Evolutionary conservation across 2,329 filamentous ascomycete genomes (phyloP), one percentile per base, ranked within the genome.

Genomic region (Alternaria solani): DNA sequence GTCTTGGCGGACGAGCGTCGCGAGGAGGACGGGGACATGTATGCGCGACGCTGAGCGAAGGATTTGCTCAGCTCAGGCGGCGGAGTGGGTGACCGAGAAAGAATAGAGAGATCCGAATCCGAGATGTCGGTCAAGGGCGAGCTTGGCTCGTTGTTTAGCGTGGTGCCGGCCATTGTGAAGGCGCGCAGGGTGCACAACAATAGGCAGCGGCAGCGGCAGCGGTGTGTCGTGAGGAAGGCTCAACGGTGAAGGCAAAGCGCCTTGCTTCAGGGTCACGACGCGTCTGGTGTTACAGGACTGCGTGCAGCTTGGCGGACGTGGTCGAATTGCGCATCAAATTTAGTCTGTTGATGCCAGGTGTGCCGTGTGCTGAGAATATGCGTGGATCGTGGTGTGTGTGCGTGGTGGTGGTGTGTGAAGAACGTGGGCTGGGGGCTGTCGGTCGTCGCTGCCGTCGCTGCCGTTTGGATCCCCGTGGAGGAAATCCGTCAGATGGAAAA

Each of bases 1-100:
- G 78, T 75, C 68, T 76, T 80, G 55, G 80, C 75, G 26, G 81
- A 83, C 20, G 80, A 81, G 55, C 80, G 77, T 62, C 81, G 80
- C 26, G 82, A 83, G 12, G 81, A 81, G 14, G 80, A 78, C 1
- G 77, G 77, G 8, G 78, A 79, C 36, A 75, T 75, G 67, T 79
- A 77, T 9, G 72, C 68, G 64, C 62, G 66, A 38, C 58, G 65
- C 56, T 57, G 39, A 69, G 69, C 49, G 70, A 76, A 62, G 67
- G 75, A 65, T 65, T 67, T 48, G 78, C 77, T 55, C 48, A 64
- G 49, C 20, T 63, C 66, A 30, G 55, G 76, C 74, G 66, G 73
- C 62, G 58, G 81, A 57, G 72, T 81, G 36, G 67, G 69, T 20
- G 73, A 72, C 46, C 71, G 64, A 26, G 69, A 70, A 44, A 75